Evolutionary conservation across 192 early-diverging fungal genomes (phyloP).

Genomic region (Jimgerdemannia lactiflua): DNA sequence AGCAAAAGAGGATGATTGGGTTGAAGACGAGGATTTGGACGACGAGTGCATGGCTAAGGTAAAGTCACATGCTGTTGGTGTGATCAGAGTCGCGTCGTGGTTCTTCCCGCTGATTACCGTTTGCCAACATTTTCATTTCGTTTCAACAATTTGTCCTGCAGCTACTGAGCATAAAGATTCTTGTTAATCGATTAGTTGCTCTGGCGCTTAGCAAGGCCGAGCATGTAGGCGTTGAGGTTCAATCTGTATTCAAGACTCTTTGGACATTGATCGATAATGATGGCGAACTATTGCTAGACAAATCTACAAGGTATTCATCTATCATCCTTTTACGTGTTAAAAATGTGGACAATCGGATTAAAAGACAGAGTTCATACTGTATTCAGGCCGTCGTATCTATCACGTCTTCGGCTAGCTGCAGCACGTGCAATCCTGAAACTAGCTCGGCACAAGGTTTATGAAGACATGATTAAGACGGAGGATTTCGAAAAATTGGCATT

Average conservation of each 20-base stretch:
- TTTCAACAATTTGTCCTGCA: constrained; percentile 29
- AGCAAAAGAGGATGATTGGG: constrained; percentile 56
- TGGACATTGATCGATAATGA: constrained; percentile 57
- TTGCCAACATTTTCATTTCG: not conserved
- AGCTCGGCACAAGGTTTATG: constrained; percentile 44
- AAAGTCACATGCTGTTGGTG: not conserved
- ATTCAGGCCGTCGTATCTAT: constrained; percentile 17
- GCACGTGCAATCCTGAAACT: constrained; percentile 63
- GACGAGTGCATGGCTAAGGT: constrained; percentile 58
- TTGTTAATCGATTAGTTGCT: constrained; percentile 64
- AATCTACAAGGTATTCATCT: constrained; percentile 28
- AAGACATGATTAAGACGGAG: constrained; percentile 43
- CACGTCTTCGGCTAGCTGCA: constrained; percentile 68
- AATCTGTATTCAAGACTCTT: constrained; percentile 59
- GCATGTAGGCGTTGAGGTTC: constrained; percentile 36
- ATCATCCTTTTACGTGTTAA: too few species aligned
- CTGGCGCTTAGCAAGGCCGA: constrained; percentile 22
- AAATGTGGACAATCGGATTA: constrained; percentile 1
- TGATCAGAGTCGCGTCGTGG: too few species aligned
- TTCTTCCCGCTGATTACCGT: not conserved
- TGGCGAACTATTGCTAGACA: constrained; percentile 60
- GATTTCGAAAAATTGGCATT: constrained; percentile 63
- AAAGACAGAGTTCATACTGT: not conserved
- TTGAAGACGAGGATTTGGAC: constrained; percentile 55
- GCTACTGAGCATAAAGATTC: constrained; percentile 60